Evolutionary conservation across 2,329 filamentous ascomycete genomes (phyloP).

Genomic region (Aspergillus arachidicola): DNA sequence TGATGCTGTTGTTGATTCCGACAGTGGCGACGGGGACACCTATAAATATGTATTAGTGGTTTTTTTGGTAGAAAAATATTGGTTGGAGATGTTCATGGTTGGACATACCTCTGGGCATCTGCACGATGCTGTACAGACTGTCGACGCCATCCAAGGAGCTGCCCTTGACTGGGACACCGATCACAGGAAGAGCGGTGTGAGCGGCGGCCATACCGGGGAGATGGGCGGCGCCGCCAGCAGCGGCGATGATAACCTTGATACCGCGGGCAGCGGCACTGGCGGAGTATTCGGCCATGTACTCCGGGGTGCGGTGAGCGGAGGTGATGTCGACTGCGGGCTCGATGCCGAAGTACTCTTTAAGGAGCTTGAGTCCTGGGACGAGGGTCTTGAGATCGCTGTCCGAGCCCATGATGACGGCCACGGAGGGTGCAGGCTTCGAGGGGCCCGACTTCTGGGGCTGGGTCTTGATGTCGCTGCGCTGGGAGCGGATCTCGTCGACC

Average conservation of each 20-base stretch:
- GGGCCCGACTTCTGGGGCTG: constrained; percentile 33
- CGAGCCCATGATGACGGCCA: constrained; percentile 54
- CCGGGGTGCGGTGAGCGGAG: constrained; percentile 68
- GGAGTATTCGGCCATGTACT: constrained; percentile 69
- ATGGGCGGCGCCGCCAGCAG: constrained; percentile 73
- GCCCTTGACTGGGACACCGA: constrained; percentile 76
- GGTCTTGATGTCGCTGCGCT: constrained; percentile 47
- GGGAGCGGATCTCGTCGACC: constrained; percentile 72
- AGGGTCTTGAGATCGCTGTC: constrained; percentile 51
- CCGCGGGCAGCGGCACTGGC: constrained; percentile 64
- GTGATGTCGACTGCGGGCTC: constrained; percentile 51
- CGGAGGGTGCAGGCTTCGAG: constrained; percentile 37
- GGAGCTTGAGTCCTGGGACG: constrained; percentile 47
- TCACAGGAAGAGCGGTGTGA: constrained; percentile 71
- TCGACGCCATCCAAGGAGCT: constrained; percentile 73
- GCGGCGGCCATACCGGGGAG: constrained; percentile 75
- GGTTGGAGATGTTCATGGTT: background rate
- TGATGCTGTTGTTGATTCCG: constrained; percentile 78
- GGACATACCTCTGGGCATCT: constrained; percentile 67
- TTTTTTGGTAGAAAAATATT: background rate
- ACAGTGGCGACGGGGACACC: constrained; percentile 75
- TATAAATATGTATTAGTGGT: constrained; percentile 35
- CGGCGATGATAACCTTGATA: constrained; percentile 74
- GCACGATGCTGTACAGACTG: constrained; percentile 71
- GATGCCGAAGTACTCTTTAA: constrained; percentile 47